Conservation (phyloP, 2,329 filamentous ascomycete genomes). For the Furcasterigmium sp. region DNA sequence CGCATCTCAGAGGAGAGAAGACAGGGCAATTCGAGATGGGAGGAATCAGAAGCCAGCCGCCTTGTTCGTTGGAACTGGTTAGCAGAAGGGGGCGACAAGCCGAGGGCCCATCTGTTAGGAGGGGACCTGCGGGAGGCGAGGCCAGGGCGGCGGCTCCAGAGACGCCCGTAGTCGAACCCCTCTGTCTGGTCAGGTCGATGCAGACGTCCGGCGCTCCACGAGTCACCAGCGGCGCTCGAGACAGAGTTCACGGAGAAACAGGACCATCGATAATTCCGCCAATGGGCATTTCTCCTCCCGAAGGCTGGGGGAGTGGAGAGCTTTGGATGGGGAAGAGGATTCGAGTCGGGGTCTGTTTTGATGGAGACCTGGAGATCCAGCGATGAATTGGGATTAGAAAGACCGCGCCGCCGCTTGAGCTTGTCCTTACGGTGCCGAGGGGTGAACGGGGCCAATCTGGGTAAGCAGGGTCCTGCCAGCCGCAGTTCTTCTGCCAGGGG, state of each 20-base stretch:
- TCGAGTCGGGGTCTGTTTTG: not conserved
- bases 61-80: not conserved
- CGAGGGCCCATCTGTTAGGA: not conserved
- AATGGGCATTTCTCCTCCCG: constrained; percentile 3
- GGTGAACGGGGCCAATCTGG: not conserved
- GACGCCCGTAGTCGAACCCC: not conserved
- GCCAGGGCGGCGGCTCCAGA: not conserved
- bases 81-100: not conserved
- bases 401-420: not conserved
- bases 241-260: constrained; percentile 1
- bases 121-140: not conserved
- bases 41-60: not conserved
- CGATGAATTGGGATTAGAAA: not conserved
- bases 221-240: not conserved
- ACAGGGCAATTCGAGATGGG: not conserved
- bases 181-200: not conserved
- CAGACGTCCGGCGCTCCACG: not conserved
- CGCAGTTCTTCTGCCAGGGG: not conserved
- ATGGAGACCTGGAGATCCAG: not conserved
- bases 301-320: not conserved
- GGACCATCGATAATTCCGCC: constrained; percentile 1
- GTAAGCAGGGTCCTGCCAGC: not conserved
- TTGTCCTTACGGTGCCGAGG: not conserved
- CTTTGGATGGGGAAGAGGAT: not conserved
- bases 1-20: not conserved